A percentile compares a stretch with the other conserved stretches of the same genome.
These are phyloP conservation scores for Clavispora phyllophila DNA, from an alignment of 805 yeast species.

Conservation along the genomic window DNA sequence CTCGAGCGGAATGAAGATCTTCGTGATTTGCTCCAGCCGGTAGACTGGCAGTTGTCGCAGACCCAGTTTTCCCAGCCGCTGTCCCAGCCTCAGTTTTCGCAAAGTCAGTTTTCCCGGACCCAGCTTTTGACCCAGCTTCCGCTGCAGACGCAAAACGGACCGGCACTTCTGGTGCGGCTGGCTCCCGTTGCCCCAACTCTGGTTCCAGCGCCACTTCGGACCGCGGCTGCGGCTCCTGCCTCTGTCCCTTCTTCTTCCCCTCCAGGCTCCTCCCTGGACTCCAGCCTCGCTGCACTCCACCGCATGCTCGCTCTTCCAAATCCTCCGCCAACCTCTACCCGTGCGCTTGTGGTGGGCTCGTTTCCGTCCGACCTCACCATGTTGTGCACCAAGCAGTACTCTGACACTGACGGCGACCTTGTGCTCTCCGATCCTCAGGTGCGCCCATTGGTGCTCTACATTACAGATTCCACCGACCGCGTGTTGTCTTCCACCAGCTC, in stretches of 20 bases:
- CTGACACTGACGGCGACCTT: constrained; percentile 2
- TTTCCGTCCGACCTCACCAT: constrained; percentile 23
- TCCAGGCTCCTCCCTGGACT: neutral
- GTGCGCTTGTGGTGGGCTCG: constrained; percentile 19
- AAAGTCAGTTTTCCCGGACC: too few relatives aligned
- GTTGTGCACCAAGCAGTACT: constrained; percentile 26
- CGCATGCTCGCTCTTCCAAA: neutral
- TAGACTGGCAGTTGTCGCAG: neutral
- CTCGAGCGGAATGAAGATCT: neutral
- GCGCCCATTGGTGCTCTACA: constrained; percentile 21
- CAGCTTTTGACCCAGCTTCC: constrained; percentile 2
- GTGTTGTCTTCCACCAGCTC: constrained; percentile 3
- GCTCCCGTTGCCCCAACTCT: too few relatives aligned
- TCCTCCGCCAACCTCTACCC: constrained; percentile 5
- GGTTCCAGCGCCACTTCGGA: too few relatives aligned
- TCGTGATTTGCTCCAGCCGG: constrained; percentile 3
- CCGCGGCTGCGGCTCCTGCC: neutral
- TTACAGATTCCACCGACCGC: constrained; percentile 12
- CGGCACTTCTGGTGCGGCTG: neutral
- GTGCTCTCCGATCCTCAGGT: constrained; percentile 21
- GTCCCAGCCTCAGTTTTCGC: neutral
- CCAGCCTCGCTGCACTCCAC: neutral
- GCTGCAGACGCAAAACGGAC: neutral
- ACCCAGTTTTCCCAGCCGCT: neutral
- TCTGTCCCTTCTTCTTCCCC: neutral